Conservation (phyloP, 805 yeast genomes). For the Saccharomycopsis fermentans region DNA sequence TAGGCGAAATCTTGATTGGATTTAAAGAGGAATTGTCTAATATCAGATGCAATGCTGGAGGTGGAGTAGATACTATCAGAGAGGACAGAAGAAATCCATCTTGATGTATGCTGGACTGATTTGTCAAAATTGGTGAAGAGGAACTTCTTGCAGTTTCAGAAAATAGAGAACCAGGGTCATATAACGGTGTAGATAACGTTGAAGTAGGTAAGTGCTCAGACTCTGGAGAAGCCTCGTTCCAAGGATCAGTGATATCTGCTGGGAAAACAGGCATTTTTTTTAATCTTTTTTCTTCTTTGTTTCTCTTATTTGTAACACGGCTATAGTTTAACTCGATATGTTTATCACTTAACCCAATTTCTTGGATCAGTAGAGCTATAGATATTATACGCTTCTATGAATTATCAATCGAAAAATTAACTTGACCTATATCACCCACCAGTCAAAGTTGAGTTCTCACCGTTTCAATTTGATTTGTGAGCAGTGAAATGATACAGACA, state of each 20-base stretch:
- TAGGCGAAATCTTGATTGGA: not conserved
- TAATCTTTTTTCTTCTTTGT: not conserved
- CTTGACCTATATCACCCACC: too few species aligned
- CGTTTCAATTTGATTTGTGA: not conserved
- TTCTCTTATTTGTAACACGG: not conserved
- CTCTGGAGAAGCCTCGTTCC: constrained; percentile 10
- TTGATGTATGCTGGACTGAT: not conserved
- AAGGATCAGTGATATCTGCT: constrained; percentile 17
- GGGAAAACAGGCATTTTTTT: constrained; percentile 6
- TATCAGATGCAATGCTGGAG: not conserved
- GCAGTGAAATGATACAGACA: too few species aligned
- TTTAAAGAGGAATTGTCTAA: not conserved
- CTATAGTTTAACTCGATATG: not conserved
- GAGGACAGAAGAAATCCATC: not conserved
- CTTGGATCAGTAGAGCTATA: too few species aligned
- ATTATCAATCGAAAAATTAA: too few species aligned
- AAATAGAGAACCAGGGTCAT: not conserved
- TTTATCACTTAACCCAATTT: too few species aligned
- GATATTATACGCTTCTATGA: too few species aligned
- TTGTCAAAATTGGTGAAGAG: not conserved
- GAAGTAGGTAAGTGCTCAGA: not conserved
- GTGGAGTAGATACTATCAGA: not conserved
- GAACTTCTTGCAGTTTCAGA: not conserved
- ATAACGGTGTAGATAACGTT: not conserved
- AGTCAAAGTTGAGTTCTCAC: too few species aligned